Evolutionary conservation across 148 eudicot genomes (phyloP), one percentile per base, ranked within the genome.

Genomic region (Selenicereus undatus): DNA sequence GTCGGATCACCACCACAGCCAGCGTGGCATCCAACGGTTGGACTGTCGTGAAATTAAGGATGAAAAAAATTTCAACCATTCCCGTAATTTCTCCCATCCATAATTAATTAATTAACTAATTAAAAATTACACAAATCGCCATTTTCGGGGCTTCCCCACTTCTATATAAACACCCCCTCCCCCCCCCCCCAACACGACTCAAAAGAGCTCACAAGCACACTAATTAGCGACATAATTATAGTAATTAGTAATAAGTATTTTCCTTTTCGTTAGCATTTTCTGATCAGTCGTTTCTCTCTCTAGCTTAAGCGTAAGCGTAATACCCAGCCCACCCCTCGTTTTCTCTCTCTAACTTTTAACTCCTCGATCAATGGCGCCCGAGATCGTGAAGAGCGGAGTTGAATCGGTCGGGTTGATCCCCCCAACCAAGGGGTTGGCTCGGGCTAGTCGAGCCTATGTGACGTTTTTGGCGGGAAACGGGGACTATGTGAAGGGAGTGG

Each of bases 401-500:
- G 82, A 78, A 10, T 35, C 73, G 12, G 76, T 74, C 22, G 27
- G 77, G 27, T 11, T 65, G 24, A 11, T 10, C 3, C 35, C 18
- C 20, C 2, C 78, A 81, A 51, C 39, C 43, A 42, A 24, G 68
- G 52, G 75, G 5, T 74, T 78, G 29, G 56, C 43, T 26, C 74
- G 73, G 70, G 65, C 87, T 14, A 86, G 73, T 24, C 82, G 93
- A 12, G 93, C 90, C 0, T 90, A 87, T 86, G 90, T 90, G 42
- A 87, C 93, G 11, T 90, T 90, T 52, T 77, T 90, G 54, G 93
- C 91, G 12, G 93, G 93, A 0, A 82, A 87, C 62, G 91, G 90
- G 4, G 93, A 89, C 58, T 90, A 90, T 64, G 89, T 89, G 42
- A 90, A 87, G 73, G 93, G 93, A 3, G 91, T 90, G 18, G 88